Evolutionary conservation across 2,329 filamentous ascomycete genomes (phyloP), one percentile per base, ranked within the genome.

Genomic region (Cladosporium sphaerospermum): DNA sequence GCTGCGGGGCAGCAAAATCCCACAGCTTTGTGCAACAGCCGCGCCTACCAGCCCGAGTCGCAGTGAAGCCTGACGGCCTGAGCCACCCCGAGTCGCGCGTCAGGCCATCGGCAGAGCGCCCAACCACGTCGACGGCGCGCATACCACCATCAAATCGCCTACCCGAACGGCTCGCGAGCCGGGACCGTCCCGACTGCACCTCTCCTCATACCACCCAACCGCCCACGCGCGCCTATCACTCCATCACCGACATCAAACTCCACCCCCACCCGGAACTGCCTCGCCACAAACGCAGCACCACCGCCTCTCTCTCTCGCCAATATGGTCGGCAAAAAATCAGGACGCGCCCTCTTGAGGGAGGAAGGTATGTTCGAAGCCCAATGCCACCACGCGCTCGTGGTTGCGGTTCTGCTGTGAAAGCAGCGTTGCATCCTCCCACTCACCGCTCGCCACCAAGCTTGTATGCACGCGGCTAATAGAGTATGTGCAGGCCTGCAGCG

Each of bases 401-500:
- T 40, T 40, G 36, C 13, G 36, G 16, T 40, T 40, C 13, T 40
- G 36, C 13, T n/a, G 36, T 28, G 23, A 28, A 28, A 36, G 34
- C 36, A 39, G 8, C n/a, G 36, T 14, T 53, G 42, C 37, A 16
- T 39, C 44, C 47, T 42, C 14, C 34, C 50, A 45, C 51, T 53
- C 52, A 54, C 46, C 45, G 52, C 52, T 49, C 33, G 39, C 50
- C 36, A 44, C n/a, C 36, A n/a, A 37, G 40, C 44, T 53, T 18
- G 10, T 18, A 57, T 45, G 53, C 53, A 54, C 41, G 28, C 53
- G 53, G 48, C 47, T 55, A 50, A 55, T 48, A 39, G 34, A 48
- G 34, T 40, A 50, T 43, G 39, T 47, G 46, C 68, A 96, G 92
- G 93, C 60, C 83, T 99, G 59, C 89, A 95, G 75, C 83, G 92